Conservation (phyloP, 2,329 filamentous ascomycete species). For the Diplodia sapinea region DNA sequence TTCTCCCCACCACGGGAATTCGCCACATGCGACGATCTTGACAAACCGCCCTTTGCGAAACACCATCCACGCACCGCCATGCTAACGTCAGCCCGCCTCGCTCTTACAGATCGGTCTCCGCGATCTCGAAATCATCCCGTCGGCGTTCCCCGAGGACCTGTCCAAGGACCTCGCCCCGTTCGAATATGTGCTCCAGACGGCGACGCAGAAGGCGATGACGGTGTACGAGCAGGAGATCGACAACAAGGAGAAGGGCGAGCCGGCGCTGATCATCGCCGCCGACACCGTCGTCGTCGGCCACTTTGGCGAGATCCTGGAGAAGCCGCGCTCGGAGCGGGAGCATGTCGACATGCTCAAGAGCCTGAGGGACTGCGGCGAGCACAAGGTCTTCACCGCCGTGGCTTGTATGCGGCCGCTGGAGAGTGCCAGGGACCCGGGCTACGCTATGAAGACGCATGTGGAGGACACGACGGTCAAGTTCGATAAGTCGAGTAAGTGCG, state of each 20-base stretch:
- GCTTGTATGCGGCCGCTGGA: slow-evolving; percentile 81
- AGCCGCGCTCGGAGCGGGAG: slow-evolving; percentile 79
- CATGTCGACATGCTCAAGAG: slow-evolving; percentile 84
- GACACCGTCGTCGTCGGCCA: slow-evolving; percentile 87
- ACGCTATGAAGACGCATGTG: slow-evolving; percentile 77
- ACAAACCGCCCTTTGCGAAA: background rate
- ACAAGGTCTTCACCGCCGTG: slow-evolving; percentile 86
- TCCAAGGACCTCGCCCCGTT: slow-evolving; percentile 79
- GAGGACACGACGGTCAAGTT: slow-evolving; percentile 95
- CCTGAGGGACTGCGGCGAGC: slow-evolving; percentile 75
- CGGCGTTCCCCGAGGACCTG: slow-evolving; percentile 82
- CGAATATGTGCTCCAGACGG: slow-evolving; percentile 90
- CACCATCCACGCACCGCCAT: background rate
- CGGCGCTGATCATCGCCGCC: slow-evolving; percentile 83
- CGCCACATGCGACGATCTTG: background rate
- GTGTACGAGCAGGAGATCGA: slow-evolving; percentile 69
- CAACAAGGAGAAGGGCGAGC: slow-evolving; percentile 67
- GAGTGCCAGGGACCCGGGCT: slow-evolving; percentile 82
- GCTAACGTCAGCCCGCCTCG: background rate
- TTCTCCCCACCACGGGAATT: background rate
- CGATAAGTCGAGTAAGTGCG: slow-evolving; percentile 60
- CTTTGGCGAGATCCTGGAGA: slow-evolving; percentile 82
- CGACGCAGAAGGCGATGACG: slow-evolving; percentile 78
- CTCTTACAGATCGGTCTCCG: slow-evolving; percentile 72
- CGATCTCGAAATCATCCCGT: slow-evolving; percentile 84